Evolutionary conservation across 1,139 yeast genomes (phyloP), one percentile per base, ranked within the genome.

Genomic region (Magnusiomyces suaveolens): DNA sequence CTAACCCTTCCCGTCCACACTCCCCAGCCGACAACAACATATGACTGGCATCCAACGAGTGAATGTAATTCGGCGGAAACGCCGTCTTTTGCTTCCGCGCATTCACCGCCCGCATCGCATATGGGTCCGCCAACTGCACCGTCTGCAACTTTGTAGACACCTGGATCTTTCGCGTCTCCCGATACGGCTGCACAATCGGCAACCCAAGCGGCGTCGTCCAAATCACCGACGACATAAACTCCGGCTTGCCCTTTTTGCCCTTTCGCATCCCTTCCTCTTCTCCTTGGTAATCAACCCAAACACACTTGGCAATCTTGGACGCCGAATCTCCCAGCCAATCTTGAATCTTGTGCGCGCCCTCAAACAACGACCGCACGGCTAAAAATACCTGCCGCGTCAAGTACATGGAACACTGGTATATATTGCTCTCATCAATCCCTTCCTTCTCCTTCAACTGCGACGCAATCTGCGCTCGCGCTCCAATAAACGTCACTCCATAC

Each of bases 121-220:
- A 85, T 18, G 97, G 97, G 70, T 89, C 96, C 43, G 82, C 72
- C 59, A 94, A 84, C 55, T 78, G 81, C 24, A 92, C 84, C 6
- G 89, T 84, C 68, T 94, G 98, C 59, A 92, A 73, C 62, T 85
- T 84, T 0, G 98, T 90, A 41, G 75, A 69, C 21, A 94, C 80
- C 57, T 82, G 82, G 60, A 78, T 82, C 60, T 77, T 80, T 62
- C 80, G 79, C 49, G 76, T 73, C 39, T 82, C 79, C 62, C 98
- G 79, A 68, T 92, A 92, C 3, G 99, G 99, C 69, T 92, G 98
- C 24, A 92, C 97, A 67, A 95, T 89, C 2, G 73, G 76, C 57
- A 92, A 75, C 1, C 96, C 96, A 46, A 92, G 72, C 0, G 97
- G 97, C 0, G 97, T 84, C 0, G 99, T 92, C 99, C 99, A 92